A percentile compares a stretch with the other conserved stretches of the same genome.
These are phyloP conservation scores for Solanum hybrid DNA, from an alignment of 305 asterid genomes.

Conservation along the genomic window DNA sequence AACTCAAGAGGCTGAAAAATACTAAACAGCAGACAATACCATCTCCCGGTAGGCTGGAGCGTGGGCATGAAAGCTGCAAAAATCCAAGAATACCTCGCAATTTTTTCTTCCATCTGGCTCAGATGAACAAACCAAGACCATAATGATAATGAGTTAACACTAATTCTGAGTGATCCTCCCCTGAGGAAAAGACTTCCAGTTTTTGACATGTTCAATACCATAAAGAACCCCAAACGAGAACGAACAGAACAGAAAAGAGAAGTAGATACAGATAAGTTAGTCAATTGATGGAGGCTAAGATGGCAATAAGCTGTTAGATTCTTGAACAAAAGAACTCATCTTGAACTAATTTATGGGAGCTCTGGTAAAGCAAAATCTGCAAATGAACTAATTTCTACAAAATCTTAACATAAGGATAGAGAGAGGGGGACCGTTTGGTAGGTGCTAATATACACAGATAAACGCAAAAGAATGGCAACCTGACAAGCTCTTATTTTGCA, in stretches of 20 bases:
- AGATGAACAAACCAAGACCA: not conserved
- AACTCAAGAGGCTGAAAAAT: not conserved
- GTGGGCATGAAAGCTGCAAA: not conserved
- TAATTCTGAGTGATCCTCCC: not conserved
- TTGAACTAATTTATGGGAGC: not conserved
- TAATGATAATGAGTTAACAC: not conserved
- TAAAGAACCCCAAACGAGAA: not conserved
- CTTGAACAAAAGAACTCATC: not conserved
- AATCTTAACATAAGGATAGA: not conserved
- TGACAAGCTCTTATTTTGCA: conserved; percentile 16
- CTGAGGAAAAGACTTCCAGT: too few relatives aligned
- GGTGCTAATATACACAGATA: not conserved
- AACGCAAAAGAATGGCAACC: conserved; percentile 9
- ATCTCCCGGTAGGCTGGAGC: not conserved
- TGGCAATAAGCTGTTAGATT: not conserved
- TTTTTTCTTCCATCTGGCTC: not conserved
- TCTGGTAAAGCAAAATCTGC: not conserved
- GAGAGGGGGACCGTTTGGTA: not conserved
- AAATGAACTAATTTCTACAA: conserved; percentile 5
- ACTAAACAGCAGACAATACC: not conserved
- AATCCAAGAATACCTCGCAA: not conserved
- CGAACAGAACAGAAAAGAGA: not conserved
- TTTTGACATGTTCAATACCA: not conserved
- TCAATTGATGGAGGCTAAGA: not conserved
- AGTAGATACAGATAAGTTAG: not conserved